Base-by-base conservation (phyloP, 306 rosid species). In the Luffa aegyptiaca region DNA sequence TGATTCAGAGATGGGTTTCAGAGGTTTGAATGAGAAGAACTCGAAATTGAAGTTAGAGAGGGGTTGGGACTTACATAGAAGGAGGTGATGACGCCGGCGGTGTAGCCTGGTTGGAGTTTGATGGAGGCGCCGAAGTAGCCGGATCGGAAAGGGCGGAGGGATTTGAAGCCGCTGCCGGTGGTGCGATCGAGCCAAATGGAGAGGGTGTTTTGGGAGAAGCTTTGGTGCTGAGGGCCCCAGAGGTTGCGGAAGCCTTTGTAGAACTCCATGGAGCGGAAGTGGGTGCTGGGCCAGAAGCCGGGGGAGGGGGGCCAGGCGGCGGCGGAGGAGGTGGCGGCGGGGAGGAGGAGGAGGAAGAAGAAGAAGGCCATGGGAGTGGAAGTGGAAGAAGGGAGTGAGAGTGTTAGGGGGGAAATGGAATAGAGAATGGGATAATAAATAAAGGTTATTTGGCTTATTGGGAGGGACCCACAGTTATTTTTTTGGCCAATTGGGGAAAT, bases 81-180 rank as follows among this genome's bases (percentile, higher is more conserved):
- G 66, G 98, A 84, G 80, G 98, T 95, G 66, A 95, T 95, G 74
- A 95, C 98, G 84, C 98, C 98, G 45, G 98, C 98, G 59, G 98
- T 92, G 35, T 95, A 95, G 62, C 98, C 98, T 66, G 97, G 90
- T 57, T 95, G 97, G 44, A 95, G 93, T 89, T 91, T 92, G 56
- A 95, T 95, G 48, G 91, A 85, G 84, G 93, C 85, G 62, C 97
- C 96, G 77, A 95, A 95, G 88, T 95, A 95, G 2, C 99, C 99
- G 0, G 97, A 92, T 83, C 97, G 87, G 84, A 89, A 95, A 76
- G 97, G 93, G n/a, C 88, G 86, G 73, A 84, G 84, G 12, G 97
- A 95, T 68, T 95, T 95, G 86, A 95, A 95, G 33, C 99, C 99
- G 80, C 99, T 95, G 87, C 98, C 97, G 76, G 98, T 77, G 71